These are phyloP conservation scores for Pascua sp. DNA, from an alignment of 1,284 basidiomycete species.

Conservation along the genomic window DNA sequence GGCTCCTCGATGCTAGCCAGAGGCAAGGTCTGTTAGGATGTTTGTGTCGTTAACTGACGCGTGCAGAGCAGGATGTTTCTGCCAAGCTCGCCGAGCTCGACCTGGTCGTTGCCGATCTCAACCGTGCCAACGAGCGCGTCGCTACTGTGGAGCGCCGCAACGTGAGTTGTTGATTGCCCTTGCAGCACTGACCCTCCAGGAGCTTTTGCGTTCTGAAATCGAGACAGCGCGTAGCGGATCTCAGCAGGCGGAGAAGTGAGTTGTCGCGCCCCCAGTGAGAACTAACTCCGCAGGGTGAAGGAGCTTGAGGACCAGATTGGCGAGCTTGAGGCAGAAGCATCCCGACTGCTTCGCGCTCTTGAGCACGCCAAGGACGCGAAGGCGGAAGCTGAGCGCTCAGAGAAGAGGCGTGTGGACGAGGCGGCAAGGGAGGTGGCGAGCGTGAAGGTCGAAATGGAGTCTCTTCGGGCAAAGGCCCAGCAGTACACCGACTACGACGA, in stretches of 20 bases:
- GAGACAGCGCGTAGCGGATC: conserved; percentile 78
- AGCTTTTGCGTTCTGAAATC: conserved; percentile 86
- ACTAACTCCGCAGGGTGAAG: conserved; percentile 57
- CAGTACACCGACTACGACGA: conserved; percentile 85
- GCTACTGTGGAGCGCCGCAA: conserved; percentile 89
- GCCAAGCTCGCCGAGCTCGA: conserved; percentile 85
- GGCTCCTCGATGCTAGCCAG: conserved; percentile 80
- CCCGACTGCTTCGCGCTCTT: conserved; percentile 63
- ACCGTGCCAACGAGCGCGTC: conserved; percentile 85
- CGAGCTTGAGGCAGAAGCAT: conserved; percentile 70
- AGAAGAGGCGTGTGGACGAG: conserved; percentile 62
- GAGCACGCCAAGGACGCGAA: conserved; percentile 65
- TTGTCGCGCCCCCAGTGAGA: neutral
- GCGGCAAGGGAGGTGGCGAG: conserved; percentile 59
- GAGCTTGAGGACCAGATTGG: conserved; percentile 66
- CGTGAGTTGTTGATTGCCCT: conserved; percentile 52
- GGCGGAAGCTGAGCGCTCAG: conserved; percentile 54
- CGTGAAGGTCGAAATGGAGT: conserved; percentile 63
- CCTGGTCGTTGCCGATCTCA: conserved; percentile 86
- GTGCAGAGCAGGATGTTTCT: conserved; percentile 83
- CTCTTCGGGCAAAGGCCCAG: conserved; percentile 64
- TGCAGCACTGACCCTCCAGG: conserved; percentile 54
- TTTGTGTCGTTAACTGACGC: conserved; percentile 8
- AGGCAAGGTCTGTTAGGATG: conserved; percentile 63
- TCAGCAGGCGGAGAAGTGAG: conserved; percentile 69